Evolutionary conservation across 1,139 yeast species (phyloP), one percentile per base, ranked within the genome.

Genomic region (Debaryomyces sp.): DNA sequence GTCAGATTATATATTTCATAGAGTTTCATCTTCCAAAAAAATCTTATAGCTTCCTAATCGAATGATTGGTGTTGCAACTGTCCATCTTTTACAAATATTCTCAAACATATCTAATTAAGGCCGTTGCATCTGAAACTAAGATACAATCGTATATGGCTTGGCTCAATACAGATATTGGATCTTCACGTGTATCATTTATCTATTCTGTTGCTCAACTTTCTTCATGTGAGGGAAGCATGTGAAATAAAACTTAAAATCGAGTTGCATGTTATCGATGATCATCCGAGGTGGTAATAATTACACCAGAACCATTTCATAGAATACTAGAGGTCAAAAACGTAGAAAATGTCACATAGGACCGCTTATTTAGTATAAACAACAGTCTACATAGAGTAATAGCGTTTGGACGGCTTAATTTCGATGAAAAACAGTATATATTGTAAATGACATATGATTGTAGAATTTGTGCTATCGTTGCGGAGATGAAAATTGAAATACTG

Each of bases 211-310:
- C 30, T 12, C 30, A 27, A 21, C 4, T n/a, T 21, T 32, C 35
- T 18, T 35, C 38, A 35, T 35, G 38, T 35, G 26, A 21, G 38
- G 13, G 38, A 35, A 35, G 38, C 38, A 22, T 35, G 38, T 35
- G 38, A 35, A 35, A 35, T 18, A 21, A 35, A 35, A 21, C 10
- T 6, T 17, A 12, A 21, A 35, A 35, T 22, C 38, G 17, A 35
- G 38, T 35, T 17, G 22, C 22, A 17, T 35, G 23, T 35, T 35
- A 1, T 27, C 30, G 21, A 2, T 6, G 17, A 32, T 18, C 7
- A 21, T 35, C 38, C 38, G 38, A 35, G 38, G 38, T n/a, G 38
- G 21, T 32, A 15, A 32, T 32, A 32, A 32, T 32, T 12, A 18
- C 35, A 17, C 18, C 3, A 17, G 21, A 7, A 15, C 6, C 10